Base-by-base conservation (phyloP, 352 stramenopile species). In the Globisporangium emineosum region DNA sequence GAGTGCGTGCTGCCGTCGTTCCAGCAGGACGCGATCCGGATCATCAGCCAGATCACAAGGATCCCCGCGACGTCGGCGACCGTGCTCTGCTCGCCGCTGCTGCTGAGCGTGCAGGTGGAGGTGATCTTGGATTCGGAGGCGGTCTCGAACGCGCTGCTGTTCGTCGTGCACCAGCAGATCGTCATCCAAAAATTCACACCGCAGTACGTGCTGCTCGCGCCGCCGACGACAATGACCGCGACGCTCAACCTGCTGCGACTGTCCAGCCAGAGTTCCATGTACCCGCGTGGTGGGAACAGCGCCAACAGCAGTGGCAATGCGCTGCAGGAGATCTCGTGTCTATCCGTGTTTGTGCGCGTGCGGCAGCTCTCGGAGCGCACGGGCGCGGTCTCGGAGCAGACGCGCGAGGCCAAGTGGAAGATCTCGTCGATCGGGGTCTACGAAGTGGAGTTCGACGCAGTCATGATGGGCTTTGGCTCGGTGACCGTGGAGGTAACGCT, bases 171-270 rank as follows among this genome's bases (percentile, higher is more conserved):
- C 33, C 80, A 88, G 43, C 69, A 70, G 19, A 67, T 91, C 37
- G 55, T 72, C 5, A 60, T 91, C 13, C 66, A 73, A 19, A 79
- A 75, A 27, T 69, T 91, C 60, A 63, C 71, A 47, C 83, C 83
- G 29, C 77, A 88, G 55, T 79, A 80, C 51, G 71, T 91, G 57
- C 67, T 91, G 29, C 79, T 89, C 71, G 66, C 68, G 33, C 79
- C 77, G 8, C 67, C 80, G 6, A 72, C 73, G 13, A 66, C 57
- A 3, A 53, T 83, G 60, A 84, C 69, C 0, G 59, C 65, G 9
- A 88, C 80, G 37, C 67, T 86, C 15, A 90, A 91, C 33, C 63
- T 90, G 23, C 64, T 91, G 42, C 83, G 84, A 21, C 62, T 89
- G 5, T 74, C 78, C 10, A 59, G 35, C 5, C 64, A 65, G 6